phyloP scores from a whole-genome alignment of 73 alveolate genomes.

The Paramecium sonneborni region DNA sequence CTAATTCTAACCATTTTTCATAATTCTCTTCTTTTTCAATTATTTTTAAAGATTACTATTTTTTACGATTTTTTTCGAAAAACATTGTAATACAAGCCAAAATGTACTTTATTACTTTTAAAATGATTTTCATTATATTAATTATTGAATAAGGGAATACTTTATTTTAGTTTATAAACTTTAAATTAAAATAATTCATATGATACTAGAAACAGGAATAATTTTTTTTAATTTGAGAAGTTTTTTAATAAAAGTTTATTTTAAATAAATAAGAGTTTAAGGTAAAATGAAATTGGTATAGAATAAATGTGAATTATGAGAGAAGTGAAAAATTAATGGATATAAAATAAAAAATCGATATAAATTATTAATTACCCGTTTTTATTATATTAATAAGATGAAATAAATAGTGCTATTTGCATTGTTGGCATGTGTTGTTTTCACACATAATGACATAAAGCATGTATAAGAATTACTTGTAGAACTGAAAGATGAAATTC shows the following conservation, averaged over 20 bases:
- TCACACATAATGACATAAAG: neutral
- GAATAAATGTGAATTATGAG: neutral
- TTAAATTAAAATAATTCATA: too few species aligned
- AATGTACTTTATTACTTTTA: too few species aligned
- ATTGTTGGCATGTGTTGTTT: neutral
- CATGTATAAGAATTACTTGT: neutral
- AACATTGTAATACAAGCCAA: too few species aligned
- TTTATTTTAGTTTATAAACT: too few species aligned
- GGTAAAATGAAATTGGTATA: neutral
- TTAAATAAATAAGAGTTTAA: too few species aligned
- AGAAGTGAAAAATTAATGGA: neutral
- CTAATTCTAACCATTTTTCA: constrained; percentile 67
- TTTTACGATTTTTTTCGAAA: too few species aligned
- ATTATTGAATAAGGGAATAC: too few species aligned
- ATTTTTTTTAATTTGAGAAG: too few species aligned
- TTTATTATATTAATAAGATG: neutral
- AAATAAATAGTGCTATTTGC: neutral
- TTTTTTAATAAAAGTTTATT: too few species aligned
- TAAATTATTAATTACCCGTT: constrained; percentile 37
- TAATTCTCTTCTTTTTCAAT: constrained; percentile 24
- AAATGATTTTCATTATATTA: too few species aligned
- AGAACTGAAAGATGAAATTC: constrained; percentile 37
- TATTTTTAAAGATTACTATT: too few species aligned
- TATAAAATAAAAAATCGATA: neutral
- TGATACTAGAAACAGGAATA: too few species aligned